Percentiles rank a stretch among this genome's conserved stretches.
These are phyloP conservation scores for Atractiella rhizophila DNA, from an alignment of 768 basidiomycete genomes.

Conservation along the genomic window DNA sequence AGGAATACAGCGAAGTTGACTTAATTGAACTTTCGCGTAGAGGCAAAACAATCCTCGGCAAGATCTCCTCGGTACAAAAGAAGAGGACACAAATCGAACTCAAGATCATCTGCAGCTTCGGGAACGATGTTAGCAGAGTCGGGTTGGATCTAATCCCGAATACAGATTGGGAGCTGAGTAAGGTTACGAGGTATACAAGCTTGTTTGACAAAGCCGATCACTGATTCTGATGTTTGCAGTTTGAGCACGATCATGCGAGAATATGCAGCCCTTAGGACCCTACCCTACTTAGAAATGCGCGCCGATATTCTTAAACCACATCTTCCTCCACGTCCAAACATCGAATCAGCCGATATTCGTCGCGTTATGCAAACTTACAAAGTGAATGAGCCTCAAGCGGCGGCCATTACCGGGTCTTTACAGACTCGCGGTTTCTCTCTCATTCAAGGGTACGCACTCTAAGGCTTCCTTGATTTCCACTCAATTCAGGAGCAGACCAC, in stretches of 20 bases:
- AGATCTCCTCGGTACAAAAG: constrained; percentile 31
- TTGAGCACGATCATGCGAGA: constrained; percentile 77
- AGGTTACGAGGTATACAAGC: constrained; percentile 46
- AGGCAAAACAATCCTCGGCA: constrained; percentile 37
- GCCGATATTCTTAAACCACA: constrained; percentile 43
- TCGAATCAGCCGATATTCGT: constrained; percentile 32
- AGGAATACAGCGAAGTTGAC: constrained; percentile 57
- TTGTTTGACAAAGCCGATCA: constrained; percentile 4
- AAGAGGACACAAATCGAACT: constrained; percentile 30
- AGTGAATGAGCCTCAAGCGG: constrained; percentile 84
- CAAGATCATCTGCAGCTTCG: constrained; percentile 33
- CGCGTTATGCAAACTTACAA: constrained; percentile 41
- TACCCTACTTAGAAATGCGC: constrained; percentile 57
- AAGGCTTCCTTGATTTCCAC: neutral
- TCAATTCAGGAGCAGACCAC: constrained; percentile 36
- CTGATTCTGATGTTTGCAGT: constrained; percentile 25
- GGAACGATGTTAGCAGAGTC: constrained; percentile 15
- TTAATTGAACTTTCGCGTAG: constrained; percentile 50
- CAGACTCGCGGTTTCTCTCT: constrained; percentile 44
- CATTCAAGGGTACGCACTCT: constrained; percentile 57
- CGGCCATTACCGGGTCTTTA: constrained; percentile 55
- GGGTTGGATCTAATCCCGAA: constrained; percentile 41
- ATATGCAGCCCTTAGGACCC: constrained; percentile 56
- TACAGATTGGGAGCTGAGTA: constrained; percentile 46
- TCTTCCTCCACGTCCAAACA: constrained; percentile 26